Evolutionary conservation across 768 basidiomycete species (phyloP).

Genomic region (Rhodotorula toruloides): DNA sequence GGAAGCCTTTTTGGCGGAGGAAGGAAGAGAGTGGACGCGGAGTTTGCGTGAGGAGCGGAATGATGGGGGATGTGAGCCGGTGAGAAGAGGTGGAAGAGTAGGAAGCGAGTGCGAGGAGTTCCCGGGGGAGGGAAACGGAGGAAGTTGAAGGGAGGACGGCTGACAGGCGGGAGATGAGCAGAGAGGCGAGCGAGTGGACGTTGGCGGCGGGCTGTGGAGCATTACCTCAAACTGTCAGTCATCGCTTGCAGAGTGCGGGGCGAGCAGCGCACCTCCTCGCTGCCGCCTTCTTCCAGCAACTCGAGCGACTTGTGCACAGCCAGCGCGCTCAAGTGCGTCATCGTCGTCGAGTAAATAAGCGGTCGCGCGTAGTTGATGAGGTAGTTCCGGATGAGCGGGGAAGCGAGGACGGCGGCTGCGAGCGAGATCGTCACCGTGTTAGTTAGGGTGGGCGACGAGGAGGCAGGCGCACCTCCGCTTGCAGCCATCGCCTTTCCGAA

Average conservation of each 20-base stretch:
- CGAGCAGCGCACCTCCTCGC: constrained; percentile 43
- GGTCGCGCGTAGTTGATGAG: constrained; percentile 86
- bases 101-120: constrained; percentile 43
- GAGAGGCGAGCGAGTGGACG: constrained; percentile 30
- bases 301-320: constrained; percentile 75
- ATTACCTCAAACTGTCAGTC: background rate
- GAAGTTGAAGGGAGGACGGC: constrained; percentile 42
- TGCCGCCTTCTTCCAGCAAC: constrained; percentile 63
- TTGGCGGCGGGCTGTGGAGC: constrained; percentile 9
- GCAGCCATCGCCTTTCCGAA: constrained; percentile 88
- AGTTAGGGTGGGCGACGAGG: background rate
- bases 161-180: constrained; percentile 36
- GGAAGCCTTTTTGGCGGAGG: constrained; percentile 50
- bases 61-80: constrained; percentile 61
- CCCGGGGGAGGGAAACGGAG: constrained; percentile 50
- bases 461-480: constrained; percentile 65
- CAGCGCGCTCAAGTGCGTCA: constrained; percentile 69
- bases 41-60: constrained; percentile 71
- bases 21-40: constrained; percentile 70
- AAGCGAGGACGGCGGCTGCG: constrained; percentile 71
- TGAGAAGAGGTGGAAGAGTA: constrained; percentile 57
- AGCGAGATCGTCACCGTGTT: background rate
- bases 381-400: constrained; percentile 68
- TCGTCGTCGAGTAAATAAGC: constrained; percentile 83
- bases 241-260: background rate